These are phyloP conservation scores for Lodderomyces metapsilosis DNA, from an alignment of 1,139 yeast species.

Conservation along the genomic window DNA sequence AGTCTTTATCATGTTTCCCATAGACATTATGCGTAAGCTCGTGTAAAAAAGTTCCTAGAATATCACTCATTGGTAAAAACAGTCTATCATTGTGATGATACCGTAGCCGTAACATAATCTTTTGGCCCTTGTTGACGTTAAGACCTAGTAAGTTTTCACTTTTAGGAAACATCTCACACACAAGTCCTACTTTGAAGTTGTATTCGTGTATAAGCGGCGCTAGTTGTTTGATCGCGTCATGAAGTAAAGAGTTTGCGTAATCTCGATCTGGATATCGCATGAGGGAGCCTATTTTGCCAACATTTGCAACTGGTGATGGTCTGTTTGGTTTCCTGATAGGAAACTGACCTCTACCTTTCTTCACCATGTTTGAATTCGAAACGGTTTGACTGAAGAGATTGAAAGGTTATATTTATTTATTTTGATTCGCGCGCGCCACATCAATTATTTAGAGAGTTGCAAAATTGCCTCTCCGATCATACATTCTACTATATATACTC, in stretches of 20 bases:
- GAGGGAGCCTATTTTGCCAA: constrained; percentile 55
- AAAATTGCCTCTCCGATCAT: too few relatives aligned
- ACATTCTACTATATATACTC: too few relatives aligned
- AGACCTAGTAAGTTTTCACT: constrained; percentile 67
- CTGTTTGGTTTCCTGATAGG: constrained; percentile 12
- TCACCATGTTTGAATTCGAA: constrained; percentile 19
- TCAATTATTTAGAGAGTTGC: too few relatives aligned
- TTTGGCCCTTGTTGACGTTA: constrained; percentile 82
- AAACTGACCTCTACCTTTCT: constrained; percentile 14
- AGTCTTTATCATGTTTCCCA: constrained; percentile 79
- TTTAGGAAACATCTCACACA: constrained; percentile 87
- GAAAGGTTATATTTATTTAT: too few relatives aligned
- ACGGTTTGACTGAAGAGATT: too few relatives aligned
- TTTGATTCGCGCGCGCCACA: neutral
- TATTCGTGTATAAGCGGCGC: constrained; percentile 76
- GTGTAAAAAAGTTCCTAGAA: constrained; percentile 83
- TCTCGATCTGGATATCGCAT: constrained; percentile 54
- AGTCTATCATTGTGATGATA: constrained; percentile 51
- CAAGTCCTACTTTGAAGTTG: constrained; percentile 60
- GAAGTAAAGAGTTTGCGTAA: constrained; percentile 56
- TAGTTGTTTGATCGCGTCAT: constrained; percentile 58
- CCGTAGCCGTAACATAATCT: constrained; percentile 71
- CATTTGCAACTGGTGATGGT: constrained; percentile 48
- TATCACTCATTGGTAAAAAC: constrained; percentile 66
- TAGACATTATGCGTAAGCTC: constrained; percentile 78